Evolutionary conservation across 257 asterid genomes (phyloP).

Genomic region (Nicotiana knightiana): DNA sequence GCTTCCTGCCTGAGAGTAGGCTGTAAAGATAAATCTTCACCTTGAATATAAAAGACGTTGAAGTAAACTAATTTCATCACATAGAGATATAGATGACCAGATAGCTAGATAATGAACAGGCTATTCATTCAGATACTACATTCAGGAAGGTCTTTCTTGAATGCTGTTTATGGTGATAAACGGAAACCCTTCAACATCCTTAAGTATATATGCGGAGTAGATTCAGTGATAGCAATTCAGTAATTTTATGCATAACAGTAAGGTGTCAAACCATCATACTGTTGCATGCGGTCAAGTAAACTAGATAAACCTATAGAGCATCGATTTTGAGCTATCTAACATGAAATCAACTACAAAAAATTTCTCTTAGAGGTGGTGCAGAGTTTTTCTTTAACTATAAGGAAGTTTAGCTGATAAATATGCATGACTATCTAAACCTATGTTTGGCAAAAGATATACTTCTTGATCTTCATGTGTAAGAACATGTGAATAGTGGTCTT

Average conservation of each 20-base stretch:
- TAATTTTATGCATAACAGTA: neutral
- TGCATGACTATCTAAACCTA: neutral
- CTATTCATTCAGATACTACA: neutral
- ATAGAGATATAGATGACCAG: neutral
- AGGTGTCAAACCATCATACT: neutral
- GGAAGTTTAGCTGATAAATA: neutral
- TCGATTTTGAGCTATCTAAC: neutral
- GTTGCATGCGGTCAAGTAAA: neutral
- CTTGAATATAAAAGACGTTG: neutral
- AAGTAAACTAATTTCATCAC: neutral
- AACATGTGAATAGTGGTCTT: neutral
- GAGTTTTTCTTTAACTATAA: neutral
- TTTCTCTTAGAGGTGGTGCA: slow-evolving; percentile 1
- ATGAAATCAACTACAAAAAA: neutral
- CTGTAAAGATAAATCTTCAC: neutral
- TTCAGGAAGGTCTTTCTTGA: slow-evolving; percentile 3
- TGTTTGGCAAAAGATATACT: neutral
- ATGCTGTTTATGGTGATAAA: neutral
- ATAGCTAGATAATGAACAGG: neutral
- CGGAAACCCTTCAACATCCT: neutral
- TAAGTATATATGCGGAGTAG: neutral
- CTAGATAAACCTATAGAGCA: neutral
- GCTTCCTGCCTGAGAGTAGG: neutral
- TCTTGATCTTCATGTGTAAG: neutral
- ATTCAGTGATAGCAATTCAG: neutral